Conservation (phyloP, 2,329 filamentous ascomycete species). For the Claviceps humidiphila region DNA sequence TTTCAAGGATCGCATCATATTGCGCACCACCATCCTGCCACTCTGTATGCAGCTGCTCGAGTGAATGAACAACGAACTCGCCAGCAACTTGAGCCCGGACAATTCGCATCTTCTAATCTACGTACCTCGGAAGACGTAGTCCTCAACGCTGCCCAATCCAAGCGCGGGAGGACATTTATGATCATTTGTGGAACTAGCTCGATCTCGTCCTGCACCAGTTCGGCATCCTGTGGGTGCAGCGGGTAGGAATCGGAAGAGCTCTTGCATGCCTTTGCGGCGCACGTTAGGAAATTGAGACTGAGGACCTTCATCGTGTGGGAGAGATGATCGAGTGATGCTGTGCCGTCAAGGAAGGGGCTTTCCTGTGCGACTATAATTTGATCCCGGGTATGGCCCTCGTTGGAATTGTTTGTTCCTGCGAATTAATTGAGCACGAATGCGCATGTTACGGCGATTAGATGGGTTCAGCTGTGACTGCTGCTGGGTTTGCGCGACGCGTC, state of each 20-base stretch:
- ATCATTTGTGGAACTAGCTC: constrained; percentile 73
- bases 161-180: constrained; percentile 68
- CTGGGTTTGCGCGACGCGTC: too few relatives aligned
- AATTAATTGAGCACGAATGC: too few relatives aligned
- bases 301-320: constrained; percentile 67
- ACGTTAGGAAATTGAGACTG: constrained; percentile 92
- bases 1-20: not conserved
- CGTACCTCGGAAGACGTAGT: constrained; percentile 64
- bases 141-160: constrained; percentile 77
- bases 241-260: constrained; percentile 67
- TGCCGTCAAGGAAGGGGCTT: not conserved
- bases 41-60: not conserved
- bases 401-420: too few relatives aligned
- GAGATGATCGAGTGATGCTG: not conserved
- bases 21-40: not conserved
- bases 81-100: not conserved
- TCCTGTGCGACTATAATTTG: not conserved
- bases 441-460: too few relatives aligned
- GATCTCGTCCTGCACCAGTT: constrained; percentile 76
- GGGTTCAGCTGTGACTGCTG: too few relatives aligned
- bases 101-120: constrained; percentile 1
- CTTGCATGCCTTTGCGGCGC: constrained; percentile 92
- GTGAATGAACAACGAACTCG: not conserved
- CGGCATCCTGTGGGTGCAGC: constrained; percentile 81
- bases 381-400: not conserved